Percentiles rank a stretch among this genome's conserved stretches.
These are phyloP conservation scores for Epichloe amarillans DNA, from an alignment of 2,329 filamentous ascomycete genomes.

Conservation along the genomic window DNA sequence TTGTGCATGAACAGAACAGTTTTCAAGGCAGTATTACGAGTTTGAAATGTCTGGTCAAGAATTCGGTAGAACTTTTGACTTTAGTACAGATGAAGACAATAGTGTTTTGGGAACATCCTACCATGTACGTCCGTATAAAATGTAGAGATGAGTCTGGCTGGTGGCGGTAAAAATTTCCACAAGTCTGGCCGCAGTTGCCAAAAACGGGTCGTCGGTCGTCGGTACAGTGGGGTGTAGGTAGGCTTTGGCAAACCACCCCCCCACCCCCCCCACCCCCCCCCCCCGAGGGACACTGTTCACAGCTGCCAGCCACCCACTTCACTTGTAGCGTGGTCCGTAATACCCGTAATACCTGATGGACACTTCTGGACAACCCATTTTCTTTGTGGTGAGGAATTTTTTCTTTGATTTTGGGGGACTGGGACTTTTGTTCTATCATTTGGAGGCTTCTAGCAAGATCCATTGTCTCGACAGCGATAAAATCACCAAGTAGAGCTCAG, in stretches of 20 bases:
- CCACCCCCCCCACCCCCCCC: too few relatives aligned
- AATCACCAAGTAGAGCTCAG: too few relatives aligned
- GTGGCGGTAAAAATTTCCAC: slow-evolving; percentile 6
- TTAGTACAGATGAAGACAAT: not conserved
- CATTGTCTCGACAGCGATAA: too few relatives aligned
- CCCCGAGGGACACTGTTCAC: not conserved
- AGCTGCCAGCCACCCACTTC: not conserved
- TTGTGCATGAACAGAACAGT: not conserved
- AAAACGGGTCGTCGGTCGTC: not conserved
- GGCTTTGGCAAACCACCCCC: too few relatives aligned
- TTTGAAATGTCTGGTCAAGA: not conserved
- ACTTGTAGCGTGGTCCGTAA: too few relatives aligned
- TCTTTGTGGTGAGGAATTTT: too few relatives aligned
- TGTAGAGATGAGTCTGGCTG: not conserved
- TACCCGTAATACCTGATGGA: too few relatives aligned
- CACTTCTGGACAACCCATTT: too few relatives aligned
- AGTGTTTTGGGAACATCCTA: not conserved
- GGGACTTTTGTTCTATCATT: too few relatives aligned
- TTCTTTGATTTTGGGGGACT: too few relatives aligned
- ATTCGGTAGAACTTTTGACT: not conserved
- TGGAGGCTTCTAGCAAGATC: too few relatives aligned
- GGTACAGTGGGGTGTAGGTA: not conserved
- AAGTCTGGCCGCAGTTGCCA: not conserved
- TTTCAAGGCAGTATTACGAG: not conserved
- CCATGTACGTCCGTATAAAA: not conserved